Evolutionary conservation across 768 basidiomycete species (phyloP).

Genomic region (Mycena galopus): DNA sequence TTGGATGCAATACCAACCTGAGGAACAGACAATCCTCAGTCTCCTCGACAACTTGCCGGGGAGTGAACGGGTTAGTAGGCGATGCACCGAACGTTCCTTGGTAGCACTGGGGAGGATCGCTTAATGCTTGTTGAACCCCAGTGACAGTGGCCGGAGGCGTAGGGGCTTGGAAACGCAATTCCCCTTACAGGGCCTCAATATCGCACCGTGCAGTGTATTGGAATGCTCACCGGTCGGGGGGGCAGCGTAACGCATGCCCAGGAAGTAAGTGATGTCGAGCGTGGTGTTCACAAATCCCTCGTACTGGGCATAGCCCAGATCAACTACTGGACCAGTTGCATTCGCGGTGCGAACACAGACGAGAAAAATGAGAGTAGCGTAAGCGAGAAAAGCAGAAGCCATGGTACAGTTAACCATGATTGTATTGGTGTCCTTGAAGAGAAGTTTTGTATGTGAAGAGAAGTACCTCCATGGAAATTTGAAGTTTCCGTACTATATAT

Average conservation of each 20-base stretch:
- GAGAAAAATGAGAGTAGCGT: background rate
- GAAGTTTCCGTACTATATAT: too few relatives aligned
- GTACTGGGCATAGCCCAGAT: conserved; percentile 44
- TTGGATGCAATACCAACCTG: conserved; percentile 36
- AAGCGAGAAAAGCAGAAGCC: background rate
- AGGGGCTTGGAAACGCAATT: conserved; percentile 23
- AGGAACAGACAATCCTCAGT: conserved; percentile 50
- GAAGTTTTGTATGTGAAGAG: too few relatives aligned
- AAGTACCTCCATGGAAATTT: too few relatives aligned
- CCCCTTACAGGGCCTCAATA: conserved; percentile 2
- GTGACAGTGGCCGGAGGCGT: background rate
- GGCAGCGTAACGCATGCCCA: conserved; percentile 49
- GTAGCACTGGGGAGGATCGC: conserved; percentile 16
- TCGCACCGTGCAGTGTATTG: too few relatives aligned
- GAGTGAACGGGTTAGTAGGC: background rate
- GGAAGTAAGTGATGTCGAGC: conserved; percentile 37
- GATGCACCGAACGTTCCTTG: conserved; percentile 12
- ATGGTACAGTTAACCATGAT: too few relatives aligned
- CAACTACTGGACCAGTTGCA: conserved; percentile 32
- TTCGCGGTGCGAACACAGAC: background rate
- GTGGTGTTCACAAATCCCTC: conserved; percentile 37
- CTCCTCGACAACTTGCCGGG: conserved; percentile 29
- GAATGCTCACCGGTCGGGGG: conserved; percentile 46
- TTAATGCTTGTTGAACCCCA: conserved; percentile 18
- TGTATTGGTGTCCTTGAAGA: too few relatives aligned